phyloP scores from a whole-genome alignment of 768 basidiomycete species.

The Boletales sp. region DNA sequence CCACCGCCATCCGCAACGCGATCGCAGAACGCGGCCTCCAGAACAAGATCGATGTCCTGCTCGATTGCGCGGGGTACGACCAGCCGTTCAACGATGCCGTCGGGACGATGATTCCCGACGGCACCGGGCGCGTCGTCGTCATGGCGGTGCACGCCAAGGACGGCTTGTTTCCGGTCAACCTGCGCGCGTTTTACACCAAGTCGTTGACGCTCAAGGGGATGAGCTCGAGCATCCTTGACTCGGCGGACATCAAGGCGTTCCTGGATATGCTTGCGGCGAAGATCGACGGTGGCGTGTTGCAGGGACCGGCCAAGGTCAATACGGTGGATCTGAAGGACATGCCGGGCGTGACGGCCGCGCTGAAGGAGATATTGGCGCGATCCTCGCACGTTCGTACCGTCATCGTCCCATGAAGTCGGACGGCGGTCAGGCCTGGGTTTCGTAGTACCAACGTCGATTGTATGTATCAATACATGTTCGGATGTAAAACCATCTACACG shows the following conservation, averaged over 20 bases:
- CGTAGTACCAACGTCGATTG: too few relatives aligned
- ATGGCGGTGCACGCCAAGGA: slow-evolving; percentile 35
- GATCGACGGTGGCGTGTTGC: slow-evolving; percentile 26
- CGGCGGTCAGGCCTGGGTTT: too few relatives aligned
- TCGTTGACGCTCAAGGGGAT: slow-evolving; percentile 30
- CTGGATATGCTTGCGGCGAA: slow-evolving; percentile 28
- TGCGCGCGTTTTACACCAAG: slow-evolving; percentile 32
- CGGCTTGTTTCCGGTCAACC: slow-evolving; percentile 26
- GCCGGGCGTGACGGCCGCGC: slow-evolving; percentile 15
- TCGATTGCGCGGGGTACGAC: slow-evolving; percentile 34
- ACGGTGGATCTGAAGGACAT: slow-evolving; percentile 20
- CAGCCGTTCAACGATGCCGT: slow-evolving; percentile 32
- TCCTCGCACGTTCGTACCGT: slow-evolving; percentile 28
- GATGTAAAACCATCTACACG: too few relatives aligned
- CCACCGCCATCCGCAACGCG: slow-evolving; percentile 29
- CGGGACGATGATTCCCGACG: slow-evolving; percentile 29
- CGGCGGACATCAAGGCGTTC: slow-evolving; percentile 24
- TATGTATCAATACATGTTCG: too few relatives aligned
- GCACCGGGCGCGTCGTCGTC: slow-evolving; percentile 32
- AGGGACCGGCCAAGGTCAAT: slow-evolving; percentile 26
- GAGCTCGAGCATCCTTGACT: slow-evolving; percentile 23
- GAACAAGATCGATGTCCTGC: slow-evolving; percentile 32
- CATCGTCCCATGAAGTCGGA: slow-evolving; percentile 20
- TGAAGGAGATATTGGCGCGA: slow-evolving; percentile 24
- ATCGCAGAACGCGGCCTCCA: slow-evolving; percentile 22